Base-by-base conservation (phyloP, 805 yeast genomes). In the Nakazawaea peltata region DNA sequence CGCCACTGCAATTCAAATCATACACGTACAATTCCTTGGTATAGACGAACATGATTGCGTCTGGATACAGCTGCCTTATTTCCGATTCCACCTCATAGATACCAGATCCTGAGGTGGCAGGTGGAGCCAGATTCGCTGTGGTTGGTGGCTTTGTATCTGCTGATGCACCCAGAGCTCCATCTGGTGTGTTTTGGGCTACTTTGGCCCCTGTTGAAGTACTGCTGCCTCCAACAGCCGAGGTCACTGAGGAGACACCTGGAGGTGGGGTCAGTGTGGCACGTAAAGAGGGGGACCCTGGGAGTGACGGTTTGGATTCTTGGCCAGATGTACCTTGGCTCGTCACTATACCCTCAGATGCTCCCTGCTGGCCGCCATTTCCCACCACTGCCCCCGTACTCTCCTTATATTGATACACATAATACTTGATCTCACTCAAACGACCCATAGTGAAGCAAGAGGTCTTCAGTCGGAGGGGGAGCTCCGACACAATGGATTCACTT, bases 361-460 rank as follows among this genome's bases (percentile, higher is more conserved):
- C 23, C 10, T 7, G 23, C 23, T 21, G 23, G n/a, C n/a, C n/a
- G n/a, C n/a, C n/a, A n/a, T n/a, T n/a, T n/a, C n/a, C n/a, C n/a
- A n/a, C n/a, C n/a, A n/a, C n/a, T n/a, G n/a, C n/a, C n/a, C n/a
- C n/a, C n/a, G n/a, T n/a, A n/a, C n/a, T n/a, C 10, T 33, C 41
- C 13, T 30, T 33, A 15, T 17, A 26, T 19, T 30, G 34, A 22
- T 24, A 37, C n/a, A 33, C 26, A 22, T 29, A 30, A 26, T 32
- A 37, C 13, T 19, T 19, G 10, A 37, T 26, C 28, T 37, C 37
- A 25, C 25, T 37, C 25, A 33, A 25, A 30, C 30, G 41, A 5
- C 37, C 41, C 14, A 37, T 26, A 11, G 34, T 29, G 28, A 26
- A 36, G 24, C 30, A 30, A 15, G 39, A 36, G 16, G 39, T 36